Percentiles rank a stretch among this genome's conserved stretches.
Evolutionary conservation across 1,284 basidiomycete genomes (phyloP).

Genomic region (Pascua sp.): DNA sequence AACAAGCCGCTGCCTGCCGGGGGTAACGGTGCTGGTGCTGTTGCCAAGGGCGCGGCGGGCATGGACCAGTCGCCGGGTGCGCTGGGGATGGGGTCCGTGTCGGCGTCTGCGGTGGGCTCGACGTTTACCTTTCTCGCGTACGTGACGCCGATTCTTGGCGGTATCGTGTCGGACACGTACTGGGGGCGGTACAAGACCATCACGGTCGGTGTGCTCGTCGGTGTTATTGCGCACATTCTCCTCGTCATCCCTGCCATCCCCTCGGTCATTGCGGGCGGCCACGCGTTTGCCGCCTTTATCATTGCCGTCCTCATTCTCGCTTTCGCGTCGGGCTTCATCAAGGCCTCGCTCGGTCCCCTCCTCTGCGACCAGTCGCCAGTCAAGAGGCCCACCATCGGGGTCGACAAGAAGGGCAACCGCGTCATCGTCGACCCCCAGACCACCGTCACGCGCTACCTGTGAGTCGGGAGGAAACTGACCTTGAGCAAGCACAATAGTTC

Average conservation of each 20-base stretch:
- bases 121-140: constrained; percentile 40
- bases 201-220: constrained; percentile 49
- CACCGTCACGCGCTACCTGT: constrained; percentile 43
- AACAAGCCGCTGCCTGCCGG: constrained; percentile 55
- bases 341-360: constrained; percentile 45
- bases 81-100: constrained; percentile 31
- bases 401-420: constrained; percentile 37
- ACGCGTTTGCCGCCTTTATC: constrained; percentile 39
- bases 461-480: neutral
- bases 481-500: too few species aligned
- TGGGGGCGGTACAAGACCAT: constrained; percentile 76
- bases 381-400: constrained; percentile 32
- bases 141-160: constrained; percentile 34
- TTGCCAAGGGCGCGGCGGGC: constrained; percentile 62
- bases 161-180: constrained; percentile 59
- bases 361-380: constrained; percentile 50
- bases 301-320: constrained; percentile 46
- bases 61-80: constrained; percentile 57
- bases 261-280: constrained; percentile 29
- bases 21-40: constrained; percentile 67
- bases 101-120: constrained; percentile 28
- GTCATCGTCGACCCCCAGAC: constrained; percentile 47
- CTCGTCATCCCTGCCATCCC: constrained; percentile 41
- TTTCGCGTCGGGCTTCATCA: constrained; percentile 47
- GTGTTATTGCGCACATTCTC: constrained; percentile 40